Percentiles rank a stretch among this genome's conserved stretches.
phyloP scores from a whole-genome alignment of 768 basidiomycete genomes.

The Tricholoma sp. region DNA sequence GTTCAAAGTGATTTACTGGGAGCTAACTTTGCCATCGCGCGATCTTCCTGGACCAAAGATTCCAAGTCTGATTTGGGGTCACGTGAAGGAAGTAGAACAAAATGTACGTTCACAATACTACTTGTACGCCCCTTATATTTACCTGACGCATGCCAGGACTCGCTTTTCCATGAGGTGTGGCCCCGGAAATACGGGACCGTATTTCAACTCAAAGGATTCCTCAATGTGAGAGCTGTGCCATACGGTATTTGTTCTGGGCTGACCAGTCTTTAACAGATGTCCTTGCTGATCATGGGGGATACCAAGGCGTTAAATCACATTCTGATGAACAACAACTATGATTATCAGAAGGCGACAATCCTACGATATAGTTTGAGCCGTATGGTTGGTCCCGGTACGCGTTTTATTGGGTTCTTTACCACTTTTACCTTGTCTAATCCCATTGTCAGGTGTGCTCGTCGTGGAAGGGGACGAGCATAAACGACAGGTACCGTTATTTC shows the following conservation, averaged over 20 bases:
- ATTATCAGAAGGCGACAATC: slow-evolving; percentile 50
- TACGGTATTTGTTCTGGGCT: too few species aligned
- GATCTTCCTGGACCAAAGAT: slow-evolving; percentile 47
- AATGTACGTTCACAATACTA: slow-evolving; percentile 27
- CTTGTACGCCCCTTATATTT: neutral
- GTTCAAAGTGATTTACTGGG: slow-evolving; percentile 28
- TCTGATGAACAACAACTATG: slow-evolving; percentile 41
- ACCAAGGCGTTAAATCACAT: slow-evolving; percentile 59
- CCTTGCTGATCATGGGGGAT: slow-evolving; percentile 53
- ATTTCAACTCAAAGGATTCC: slow-evolving; percentile 18
- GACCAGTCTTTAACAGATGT: slow-evolving; percentile 15
- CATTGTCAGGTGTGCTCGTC: slow-evolving; percentile 41
- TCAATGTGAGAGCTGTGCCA: slow-evolving; percentile 29
- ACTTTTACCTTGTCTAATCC: neutral
- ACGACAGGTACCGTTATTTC: slow-evolving; percentile 29
- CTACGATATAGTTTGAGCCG: slow-evolving; percentile 30
- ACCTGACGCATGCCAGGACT: slow-evolving; percentile 22
- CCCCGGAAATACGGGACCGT: slow-evolving; percentile 10
- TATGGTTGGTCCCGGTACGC: slow-evolving; percentile 39
- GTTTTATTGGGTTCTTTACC: neutral
- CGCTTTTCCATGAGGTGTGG: slow-evolving; percentile 14
- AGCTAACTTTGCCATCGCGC: slow-evolving; percentile 38
- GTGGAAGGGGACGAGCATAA: slow-evolving; percentile 46
- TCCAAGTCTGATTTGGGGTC: slow-evolving; percentile 42
- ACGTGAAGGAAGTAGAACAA: slow-evolving; percentile 24